Conservation (phyloP, 1,284 basidiomycete species). For the Ceratobasidium theobromae region DNA sequence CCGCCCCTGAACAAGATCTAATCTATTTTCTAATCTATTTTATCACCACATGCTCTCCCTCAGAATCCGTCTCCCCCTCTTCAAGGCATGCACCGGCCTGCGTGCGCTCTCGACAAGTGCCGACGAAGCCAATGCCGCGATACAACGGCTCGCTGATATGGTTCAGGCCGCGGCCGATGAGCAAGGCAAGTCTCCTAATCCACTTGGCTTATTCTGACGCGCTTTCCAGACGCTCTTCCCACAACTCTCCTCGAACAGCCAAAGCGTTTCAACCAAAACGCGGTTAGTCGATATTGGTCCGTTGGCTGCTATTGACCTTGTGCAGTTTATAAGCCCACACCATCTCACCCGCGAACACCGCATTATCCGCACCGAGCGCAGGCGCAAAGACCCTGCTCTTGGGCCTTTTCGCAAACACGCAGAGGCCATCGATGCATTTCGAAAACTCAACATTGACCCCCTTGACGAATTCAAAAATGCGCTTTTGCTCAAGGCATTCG, state of each 20-base stretch:
- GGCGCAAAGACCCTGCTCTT: conserved; percentile 42
- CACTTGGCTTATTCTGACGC: conserved; percentile 7
- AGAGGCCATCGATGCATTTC: conserved; percentile 58
- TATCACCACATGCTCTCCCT: conserved; percentile 20
- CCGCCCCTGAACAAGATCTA: conserved; percentile 28
- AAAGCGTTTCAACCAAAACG: not conserved
- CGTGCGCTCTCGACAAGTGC: conserved; percentile 6
- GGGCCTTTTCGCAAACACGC: conserved; percentile 58
- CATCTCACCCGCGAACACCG: conserved; percentile 25
- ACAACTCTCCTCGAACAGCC: conserved; percentile 16
- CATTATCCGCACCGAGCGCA: not conserved
- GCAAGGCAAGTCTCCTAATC: not conserved
- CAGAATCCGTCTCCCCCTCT: conserved; percentile 8
- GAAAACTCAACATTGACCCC: conserved; percentile 43
- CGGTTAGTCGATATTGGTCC: not conserved
- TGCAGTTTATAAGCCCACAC: conserved; percentile 16
- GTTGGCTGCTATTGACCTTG: not conserved
- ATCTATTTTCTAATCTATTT: not conserved
- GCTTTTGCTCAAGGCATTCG: conserved; percentile 63
- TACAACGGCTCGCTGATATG: conserved; percentile 13
- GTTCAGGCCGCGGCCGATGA: conserved; percentile 15
- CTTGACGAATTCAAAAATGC: conserved; percentile 56
- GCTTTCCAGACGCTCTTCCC: conserved; percentile 10
- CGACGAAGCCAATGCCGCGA: conserved; percentile 2
- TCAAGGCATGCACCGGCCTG: not conserved